phyloP scores from a whole-genome alignment of 257 asterid genomes.

The Solanum commersonii region DNA sequence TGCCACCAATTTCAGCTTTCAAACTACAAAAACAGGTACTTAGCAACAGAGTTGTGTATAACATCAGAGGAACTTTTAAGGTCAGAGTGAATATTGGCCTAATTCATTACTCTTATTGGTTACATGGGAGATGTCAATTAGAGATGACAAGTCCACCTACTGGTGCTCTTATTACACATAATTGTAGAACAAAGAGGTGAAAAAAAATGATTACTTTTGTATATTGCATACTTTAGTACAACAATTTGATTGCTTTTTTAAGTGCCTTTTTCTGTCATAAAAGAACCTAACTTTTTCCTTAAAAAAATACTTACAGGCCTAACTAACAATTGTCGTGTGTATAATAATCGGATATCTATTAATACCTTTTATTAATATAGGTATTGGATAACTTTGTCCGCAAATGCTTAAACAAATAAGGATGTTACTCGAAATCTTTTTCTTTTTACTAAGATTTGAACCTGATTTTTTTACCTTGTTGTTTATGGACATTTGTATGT shows the following conservation, averaged over 20 bases:
- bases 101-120: conserved; percentile 60
- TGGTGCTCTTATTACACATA: conserved; percentile 43
- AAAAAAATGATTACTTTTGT: background rate
- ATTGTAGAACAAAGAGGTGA: conserved; percentile 69
- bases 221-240: background rate
- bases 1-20: conserved; percentile 48
- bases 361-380: no score
- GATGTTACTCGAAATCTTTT: no score
- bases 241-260: background rate
- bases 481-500: no score
- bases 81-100: conserved; percentile 45
- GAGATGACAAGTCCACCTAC: conserved; percentile 85
- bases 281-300: no score
- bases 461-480: no score
- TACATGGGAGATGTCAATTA: conserved; percentile 54
- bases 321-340: no score
- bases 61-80: conserved; percentile 51
- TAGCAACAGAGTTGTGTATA: conserved; percentile 49
- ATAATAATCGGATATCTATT: no score
- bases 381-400: no score
- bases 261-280: no score
- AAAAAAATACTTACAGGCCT: no score
- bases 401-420: no score
- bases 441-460: no score
- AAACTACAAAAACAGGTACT: conserved; percentile 58